Evolutionary conservation across 1,139 yeast genomes (phyloP).

Genomic region (Geotrichum australiense): DNA sequence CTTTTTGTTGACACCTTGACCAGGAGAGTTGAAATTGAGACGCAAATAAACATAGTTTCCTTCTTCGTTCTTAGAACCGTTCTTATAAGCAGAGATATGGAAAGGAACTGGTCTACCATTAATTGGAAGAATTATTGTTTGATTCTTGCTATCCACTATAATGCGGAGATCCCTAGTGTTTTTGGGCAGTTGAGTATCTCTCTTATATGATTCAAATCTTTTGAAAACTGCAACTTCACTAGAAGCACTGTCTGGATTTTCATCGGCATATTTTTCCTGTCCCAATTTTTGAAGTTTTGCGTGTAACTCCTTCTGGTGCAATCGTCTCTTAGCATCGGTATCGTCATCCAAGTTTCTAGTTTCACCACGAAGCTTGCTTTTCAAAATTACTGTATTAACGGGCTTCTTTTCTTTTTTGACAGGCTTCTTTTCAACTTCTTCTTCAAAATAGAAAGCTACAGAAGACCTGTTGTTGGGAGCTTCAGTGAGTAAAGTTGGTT

Average conservation of each 20-base stretch:
- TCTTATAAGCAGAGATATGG: conserved; percentile 89
- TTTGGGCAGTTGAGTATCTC: conserved; percentile 85
- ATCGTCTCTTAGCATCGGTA: conserved; percentile 74
- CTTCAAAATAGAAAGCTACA: conserved; percentile 76
- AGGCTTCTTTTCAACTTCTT: conserved; percentile 32
- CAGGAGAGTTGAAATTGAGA: conserved; percentile 90
- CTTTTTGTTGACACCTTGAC: conserved; percentile 61
- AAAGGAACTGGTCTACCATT: conserved; percentile 97
- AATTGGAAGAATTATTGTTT: conserved; percentile 84
- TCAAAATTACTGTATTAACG: conserved; percentile 42
- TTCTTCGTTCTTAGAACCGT: conserved; percentile 93
- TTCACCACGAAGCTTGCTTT: conserved; percentile 76
- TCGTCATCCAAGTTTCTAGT: conserved; percentile 60
- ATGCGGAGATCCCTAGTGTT: conserved; percentile 77
- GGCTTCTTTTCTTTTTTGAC: conserved; percentile 22
- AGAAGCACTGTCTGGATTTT: conserved; percentile 43
- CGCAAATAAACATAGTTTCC: conserved; percentile 90
- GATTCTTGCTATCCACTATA: conserved; percentile 81
- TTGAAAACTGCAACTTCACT: conserved; percentile 74
- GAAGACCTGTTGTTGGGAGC: conserved; percentile 69
- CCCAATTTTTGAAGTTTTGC: conserved; percentile 85
- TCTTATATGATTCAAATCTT: conserved; percentile 86
- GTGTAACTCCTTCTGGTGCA: conserved; percentile 74
- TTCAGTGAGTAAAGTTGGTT: conserved; percentile 62
- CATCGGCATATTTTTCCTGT: conserved; percentile 31